Evolutionary conservation across 306 rosid genomes (phyloP).

Genomic region (Gastrolobium bilobum): DNA sequence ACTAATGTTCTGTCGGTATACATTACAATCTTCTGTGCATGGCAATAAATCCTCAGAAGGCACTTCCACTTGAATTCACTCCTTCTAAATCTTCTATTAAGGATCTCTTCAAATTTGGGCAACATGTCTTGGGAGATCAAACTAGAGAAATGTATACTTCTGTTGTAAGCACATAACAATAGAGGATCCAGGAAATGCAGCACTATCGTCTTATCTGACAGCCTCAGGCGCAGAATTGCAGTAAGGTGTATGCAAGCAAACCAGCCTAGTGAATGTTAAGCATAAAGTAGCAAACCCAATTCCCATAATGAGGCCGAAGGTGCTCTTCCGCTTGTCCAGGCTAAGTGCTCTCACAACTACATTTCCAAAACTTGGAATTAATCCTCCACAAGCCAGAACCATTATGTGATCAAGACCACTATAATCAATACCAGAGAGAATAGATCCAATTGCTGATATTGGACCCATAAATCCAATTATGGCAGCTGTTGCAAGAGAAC

Average conservation of each 20-base stretch:
- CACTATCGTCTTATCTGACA: constrained; percentile 56
- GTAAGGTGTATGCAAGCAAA: constrained; percentile 85
- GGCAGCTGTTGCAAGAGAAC: constrained; percentile 89
- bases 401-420: constrained; percentile 94
- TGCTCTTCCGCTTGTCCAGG: constrained; percentile 76
- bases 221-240: constrained; percentile 90
- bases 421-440: constrained; percentile 92
- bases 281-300: constrained; percentile 75
- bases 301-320: constrained; percentile 78
- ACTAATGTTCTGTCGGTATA: not conserved
- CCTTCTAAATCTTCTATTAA: not conserved
- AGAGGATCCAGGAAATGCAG: constrained; percentile 32
- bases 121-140: constrained; percentile 10
- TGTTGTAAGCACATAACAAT: not conserved
- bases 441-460: constrained; percentile 92
- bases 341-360: constrained; percentile 74
- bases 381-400: constrained; percentile 94
- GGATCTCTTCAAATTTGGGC: not conserved
- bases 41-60: not conserved
- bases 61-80: constrained; percentile 1
- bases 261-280: constrained; percentile 91
- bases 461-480: constrained; percentile 92
- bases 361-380: constrained; percentile 80
- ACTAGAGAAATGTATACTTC: not conserved
- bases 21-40: not conserved